Base-by-base conservation (phyloP, 768 basidiomycete species). In the Mycena vulgaris region DNA sequence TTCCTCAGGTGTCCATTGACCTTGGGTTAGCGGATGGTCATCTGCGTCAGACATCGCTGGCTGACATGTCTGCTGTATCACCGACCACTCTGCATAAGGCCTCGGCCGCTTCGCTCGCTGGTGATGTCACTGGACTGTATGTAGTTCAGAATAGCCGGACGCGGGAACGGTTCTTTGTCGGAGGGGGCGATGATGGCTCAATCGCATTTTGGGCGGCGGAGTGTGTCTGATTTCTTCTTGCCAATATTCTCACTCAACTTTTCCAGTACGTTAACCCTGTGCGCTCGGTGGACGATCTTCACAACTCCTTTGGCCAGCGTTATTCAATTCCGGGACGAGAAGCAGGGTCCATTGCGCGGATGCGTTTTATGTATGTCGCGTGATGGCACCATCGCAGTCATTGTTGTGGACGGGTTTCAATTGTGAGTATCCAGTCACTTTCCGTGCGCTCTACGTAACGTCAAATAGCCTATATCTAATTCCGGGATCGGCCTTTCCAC, bases 311-410 rank as follows among this genome's bases (percentile, higher is more conserved):
- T 98, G 14, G 73, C 78, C 13, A 80, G 85, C 17, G 89, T 93
- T 27, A 80, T 93, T 2, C 86, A 89, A 66, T 81, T 95, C 45
- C 81, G 83, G 9, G 83, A 87, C 33, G 86, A 88, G 23, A 80
- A 81, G 19, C 82, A 82, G 2, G 90, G 91, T 0, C 85, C 90
- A 8, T 77, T 97, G 27, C 84, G 85, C 51, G 93, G 90, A 4
- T 93, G 92, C 76, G 81, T 89, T 3, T 77, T 97, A 14, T 95
- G 94, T 74, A 78, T 95, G 9, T 89, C 95, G 1, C 76, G 83
- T 31, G 94, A 95, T 74, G 95, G 96, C 1, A 95, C 95, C 2
- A 88, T 96, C 68, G 95, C 91, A 0, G 87, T 95, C n/a, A 86
- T 98, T 63, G 87, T 84, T 0, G 79, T 95, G 13, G 91, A 92